Percentiles rank a stretch among this genome's conserved stretches.
These are phyloP conservation scores for Lenzites betulinus DNA, from an alignment of 768 basidiomycete species.

Conservation along the genomic window DNA sequence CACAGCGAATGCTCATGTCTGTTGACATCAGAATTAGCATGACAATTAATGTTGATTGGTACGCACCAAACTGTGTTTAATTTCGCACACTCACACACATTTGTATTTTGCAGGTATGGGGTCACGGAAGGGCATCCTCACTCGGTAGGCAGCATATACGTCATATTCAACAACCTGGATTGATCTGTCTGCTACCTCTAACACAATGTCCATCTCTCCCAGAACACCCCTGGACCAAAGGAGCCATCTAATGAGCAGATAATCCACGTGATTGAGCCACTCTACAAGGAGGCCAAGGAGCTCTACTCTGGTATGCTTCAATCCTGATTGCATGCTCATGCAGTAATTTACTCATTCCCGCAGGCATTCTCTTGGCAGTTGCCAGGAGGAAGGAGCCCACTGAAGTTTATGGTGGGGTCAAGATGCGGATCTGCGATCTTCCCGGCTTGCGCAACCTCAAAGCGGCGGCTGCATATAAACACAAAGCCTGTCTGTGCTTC, in stretches of 20 bases:
- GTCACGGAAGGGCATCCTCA: background rate
- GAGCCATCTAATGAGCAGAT: background rate
- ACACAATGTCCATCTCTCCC: background rate
- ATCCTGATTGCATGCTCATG: background rate
- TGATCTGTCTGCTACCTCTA: background rate
- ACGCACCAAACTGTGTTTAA: too few relatives aligned
- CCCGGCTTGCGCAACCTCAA: background rate
- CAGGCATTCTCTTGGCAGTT: background rate
- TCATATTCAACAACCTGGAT: background rate
- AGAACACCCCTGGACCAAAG: background rate
- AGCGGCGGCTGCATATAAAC: background rate
- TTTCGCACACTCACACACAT: background rate
- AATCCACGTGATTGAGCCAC: background rate
- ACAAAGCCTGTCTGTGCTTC: background rate
- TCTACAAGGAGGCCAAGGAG: background rate
- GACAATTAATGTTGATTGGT: background rate
- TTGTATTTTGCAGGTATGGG: background rate
- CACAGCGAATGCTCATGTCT: background rate
- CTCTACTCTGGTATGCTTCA: background rate
- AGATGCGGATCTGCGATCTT: background rate
- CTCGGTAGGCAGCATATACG: background rate
- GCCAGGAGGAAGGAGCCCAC: background rate
- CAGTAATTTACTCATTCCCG: background rate
- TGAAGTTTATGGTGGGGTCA: background rate
- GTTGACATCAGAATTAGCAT: background rate